These are phyloP conservation scores for Helianthus tuberosus DNA, from an alignment of 129 eudicot genomes.

Conservation along the genomic window DNA sequence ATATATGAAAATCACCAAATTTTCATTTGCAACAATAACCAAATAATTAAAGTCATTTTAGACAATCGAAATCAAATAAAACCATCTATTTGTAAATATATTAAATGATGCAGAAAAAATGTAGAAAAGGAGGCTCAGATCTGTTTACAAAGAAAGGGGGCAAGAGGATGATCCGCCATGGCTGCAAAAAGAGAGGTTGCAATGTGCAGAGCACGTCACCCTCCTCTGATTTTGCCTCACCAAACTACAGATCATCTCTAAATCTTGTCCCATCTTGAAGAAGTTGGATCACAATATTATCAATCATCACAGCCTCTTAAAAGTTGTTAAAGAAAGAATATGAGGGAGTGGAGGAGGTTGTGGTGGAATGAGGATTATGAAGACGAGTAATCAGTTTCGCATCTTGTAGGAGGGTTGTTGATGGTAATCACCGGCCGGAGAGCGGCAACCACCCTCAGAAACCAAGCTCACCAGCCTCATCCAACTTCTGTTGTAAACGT, in stretches of 20 bases:
- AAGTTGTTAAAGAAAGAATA: background rate
- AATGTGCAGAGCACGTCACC: slow-evolving; percentile 11
- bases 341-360: background rate
- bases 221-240: slow-evolving; percentile 38
- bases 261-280: background rate
- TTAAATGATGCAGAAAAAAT: background rate
- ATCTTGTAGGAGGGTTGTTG: background rate
- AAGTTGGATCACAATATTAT: slow-evolving; percentile 4
- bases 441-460: slow-evolving; percentile 13
- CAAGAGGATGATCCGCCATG: slow-evolving; percentile 37
- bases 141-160: slow-evolving; percentile 11
- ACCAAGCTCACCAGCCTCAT: slow-evolving; percentile 21
- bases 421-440: slow-evolving; percentile 10
- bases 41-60: too few species aligned
- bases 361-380: background rate
- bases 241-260: slow-evolving; percentile 43
- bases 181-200: slow-evolving; percentile 45
- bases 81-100: too few species aligned
- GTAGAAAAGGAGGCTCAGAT: slow-evolving; percentile 41
- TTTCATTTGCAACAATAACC: too few species aligned
- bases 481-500: slow-evolving; percentile 2
- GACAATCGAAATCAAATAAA: too few species aligned
- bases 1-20: too few species aligned
- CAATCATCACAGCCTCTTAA: slow-evolving; percentile 38
- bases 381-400: background rate